Evolutionary conservation across 805 yeast species (phyloP).

Genomic region (Candida qinlingensis): DNA sequence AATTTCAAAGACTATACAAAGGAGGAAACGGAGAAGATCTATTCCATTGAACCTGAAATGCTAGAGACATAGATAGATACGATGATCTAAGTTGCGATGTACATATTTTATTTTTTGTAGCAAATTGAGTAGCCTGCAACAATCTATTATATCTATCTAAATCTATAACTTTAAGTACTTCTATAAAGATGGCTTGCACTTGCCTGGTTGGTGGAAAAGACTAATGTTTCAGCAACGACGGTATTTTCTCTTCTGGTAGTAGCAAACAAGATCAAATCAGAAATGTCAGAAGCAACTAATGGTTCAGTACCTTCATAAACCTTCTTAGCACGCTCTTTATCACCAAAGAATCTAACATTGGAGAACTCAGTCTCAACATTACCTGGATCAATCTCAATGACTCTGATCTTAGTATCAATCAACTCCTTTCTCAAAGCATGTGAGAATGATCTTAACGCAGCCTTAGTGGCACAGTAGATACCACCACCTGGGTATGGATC

Average conservation of each 20-base stretch:
- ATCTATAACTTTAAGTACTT: slow-evolving; percentile 23
- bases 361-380: slow-evolving; percentile 67
- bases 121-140: background rate
- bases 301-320: slow-evolving; percentile 56
- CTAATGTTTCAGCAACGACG: slow-evolving; percentile 67
- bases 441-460: slow-evolving; percentile 68
- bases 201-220: slow-evolving; percentile 84
- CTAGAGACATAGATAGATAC: background rate
- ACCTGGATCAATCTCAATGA: slow-evolving; percentile 64
- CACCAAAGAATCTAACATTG: slow-evolving; percentile 54
- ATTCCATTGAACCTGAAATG: background rate
- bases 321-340: slow-evolving; percentile 43
- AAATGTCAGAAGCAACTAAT: slow-evolving; percentile 51
- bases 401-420: slow-evolving; percentile 60
- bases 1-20: slow-evolving; percentile 4
- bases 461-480: slow-evolving; percentile 72
- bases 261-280: slow-evolving; percentile 51
- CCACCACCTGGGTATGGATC: slow-evolving; percentile 79
- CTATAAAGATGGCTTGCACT: slow-evolving; percentile 58
- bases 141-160: background rate
- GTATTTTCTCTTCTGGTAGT: slow-evolving; percentile 52
- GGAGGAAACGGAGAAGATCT: slow-evolving; percentile 1
- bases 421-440: slow-evolving; percentile 70
- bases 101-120: too few species aligned
- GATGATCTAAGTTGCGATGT: too few species aligned